Evolutionary conservation across 441 rosid species (phyloP).

Genomic region (Isatis lusitanica): DNA sequence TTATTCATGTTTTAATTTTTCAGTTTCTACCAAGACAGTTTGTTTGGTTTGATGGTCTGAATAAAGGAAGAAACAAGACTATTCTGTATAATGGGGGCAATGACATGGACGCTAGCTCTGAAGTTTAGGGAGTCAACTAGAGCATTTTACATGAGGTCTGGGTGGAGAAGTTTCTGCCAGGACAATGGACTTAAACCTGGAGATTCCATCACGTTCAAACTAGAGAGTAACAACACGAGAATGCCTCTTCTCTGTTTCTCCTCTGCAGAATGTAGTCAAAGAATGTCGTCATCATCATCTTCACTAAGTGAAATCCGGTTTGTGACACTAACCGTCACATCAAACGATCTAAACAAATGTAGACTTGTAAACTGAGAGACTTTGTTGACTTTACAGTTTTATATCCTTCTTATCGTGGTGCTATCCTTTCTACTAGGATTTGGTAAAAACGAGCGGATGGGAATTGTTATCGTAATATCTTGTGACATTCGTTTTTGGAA

Average conservation of each 20-base stretch:
- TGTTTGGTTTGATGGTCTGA: not conserved
- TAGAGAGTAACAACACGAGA: not conserved
- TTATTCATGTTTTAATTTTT: not conserved
- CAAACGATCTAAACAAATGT: not conserved
- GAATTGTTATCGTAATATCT: conserved; percentile 82
- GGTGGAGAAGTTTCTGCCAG: not conserved
- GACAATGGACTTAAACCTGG: not conserved
- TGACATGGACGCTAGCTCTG: not conserved
- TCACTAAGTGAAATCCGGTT: not conserved
- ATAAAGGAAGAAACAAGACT: not conserved
- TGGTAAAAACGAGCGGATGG: conserved; percentile 48
- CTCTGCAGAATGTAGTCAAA: not conserved
- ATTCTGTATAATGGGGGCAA: not conserved
- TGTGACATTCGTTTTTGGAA: conserved; percentile 87
- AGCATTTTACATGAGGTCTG: not conserved
- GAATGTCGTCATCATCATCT: not conserved
- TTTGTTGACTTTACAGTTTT: not conserved
- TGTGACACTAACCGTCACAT: not conserved
- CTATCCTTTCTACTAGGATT: not conserved
- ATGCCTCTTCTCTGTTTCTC: not conserved
- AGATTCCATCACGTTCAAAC: not conserved
- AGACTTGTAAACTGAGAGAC: conserved; percentile 1
- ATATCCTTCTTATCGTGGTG: not conserved
- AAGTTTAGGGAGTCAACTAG: not conserved
- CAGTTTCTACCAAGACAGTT: not conserved